Evolutionary conservation across 495 filamentous ascomycete genomes (phyloP).

Genomic region (Alectoria sarmentosa): DNA sequence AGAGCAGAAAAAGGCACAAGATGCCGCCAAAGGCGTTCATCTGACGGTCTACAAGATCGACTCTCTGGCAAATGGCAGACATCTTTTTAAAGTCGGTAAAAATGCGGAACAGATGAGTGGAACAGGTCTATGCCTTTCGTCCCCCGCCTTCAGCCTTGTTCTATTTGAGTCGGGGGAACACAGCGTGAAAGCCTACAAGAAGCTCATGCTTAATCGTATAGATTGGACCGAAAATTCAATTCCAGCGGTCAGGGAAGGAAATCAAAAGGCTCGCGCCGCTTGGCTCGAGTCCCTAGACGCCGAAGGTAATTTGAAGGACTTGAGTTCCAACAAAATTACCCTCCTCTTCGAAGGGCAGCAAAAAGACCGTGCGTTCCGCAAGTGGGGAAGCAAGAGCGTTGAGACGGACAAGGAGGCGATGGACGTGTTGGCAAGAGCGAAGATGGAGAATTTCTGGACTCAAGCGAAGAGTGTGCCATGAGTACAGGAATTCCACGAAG

Average conservation of each 20-base stretch:
- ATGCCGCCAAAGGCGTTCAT: slow-evolving; percentile 76
- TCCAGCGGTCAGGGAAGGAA: slow-evolving; percentile 53
- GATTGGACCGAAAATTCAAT: slow-evolving; percentile 87
- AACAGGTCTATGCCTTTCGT: slow-evolving; percentile 80
- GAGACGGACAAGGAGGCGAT: slow-evolving; percentile 85
- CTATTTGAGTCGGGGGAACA: slow-evolving; percentile 87
- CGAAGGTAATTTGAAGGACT: slow-evolving; percentile 69
- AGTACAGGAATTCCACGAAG: neutral
- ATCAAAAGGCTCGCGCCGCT: slow-evolving; percentile 51
- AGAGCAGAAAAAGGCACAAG: slow-evolving; percentile 72
- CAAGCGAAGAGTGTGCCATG: slow-evolving; percentile 66
- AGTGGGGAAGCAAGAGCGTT: slow-evolving; percentile 77
- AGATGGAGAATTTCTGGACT: slow-evolving; percentile 97
- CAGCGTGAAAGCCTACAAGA: slow-evolving; percentile 73
- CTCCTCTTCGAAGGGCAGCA: slow-evolving; percentile 84
- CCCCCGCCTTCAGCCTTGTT: slow-evolving; percentile 79
- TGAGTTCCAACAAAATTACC: slow-evolving; percentile 69
- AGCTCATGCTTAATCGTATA: slow-evolving; percentile 86
- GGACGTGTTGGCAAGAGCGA: slow-evolving; percentile 67
- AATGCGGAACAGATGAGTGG: slow-evolving; percentile 84
- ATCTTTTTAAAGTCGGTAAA: slow-evolving; percentile 85
- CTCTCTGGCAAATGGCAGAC: slow-evolving; percentile 78
- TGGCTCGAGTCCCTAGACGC: slow-evolving; percentile 78
- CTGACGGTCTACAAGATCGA: slow-evolving; percentile 83
- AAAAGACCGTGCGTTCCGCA: slow-evolving; percentile 69